phyloP scores from a whole-genome alignment of 768 basidiomycete genomes.

The Tylopilus felleus region DNA sequence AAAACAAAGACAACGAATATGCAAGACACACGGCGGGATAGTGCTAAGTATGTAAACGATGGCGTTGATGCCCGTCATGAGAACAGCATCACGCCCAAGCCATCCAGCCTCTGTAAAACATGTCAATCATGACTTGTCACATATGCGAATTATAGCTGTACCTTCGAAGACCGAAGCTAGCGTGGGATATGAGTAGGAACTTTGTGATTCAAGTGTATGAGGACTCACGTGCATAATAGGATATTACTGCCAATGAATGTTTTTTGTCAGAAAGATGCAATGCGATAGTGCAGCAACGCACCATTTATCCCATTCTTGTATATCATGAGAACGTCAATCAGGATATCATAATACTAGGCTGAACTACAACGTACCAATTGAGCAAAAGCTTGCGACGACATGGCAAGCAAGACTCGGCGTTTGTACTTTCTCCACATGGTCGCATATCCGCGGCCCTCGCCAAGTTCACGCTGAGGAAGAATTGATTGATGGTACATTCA shows the following conservation, averaged over 20 bases:
- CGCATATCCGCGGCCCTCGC: constrained; percentile 71
- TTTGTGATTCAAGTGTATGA: not conserved
- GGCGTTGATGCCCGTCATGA: constrained; percentile 95
- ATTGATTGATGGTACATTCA: not conserved
- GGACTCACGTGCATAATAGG: constrained; percentile 86
- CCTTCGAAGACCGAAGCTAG: constrained; percentile 90
- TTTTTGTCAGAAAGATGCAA: constrained; percentile 6
- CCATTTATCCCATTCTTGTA: constrained; percentile 91
- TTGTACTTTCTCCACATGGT: constrained; percentile 88
- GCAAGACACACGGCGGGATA: constrained; percentile 69
- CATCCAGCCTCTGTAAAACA: constrained; percentile 77
- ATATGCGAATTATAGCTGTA: constrained; percentile 27
- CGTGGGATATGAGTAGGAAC: constrained; percentile 8
- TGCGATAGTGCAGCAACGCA: constrained; percentile 31
- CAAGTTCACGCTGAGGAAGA: constrained; percentile 60
- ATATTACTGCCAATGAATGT: constrained; percentile 61
- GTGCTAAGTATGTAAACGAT: constrained; percentile 78
- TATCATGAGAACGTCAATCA: constrained; percentile 2
- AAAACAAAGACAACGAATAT: constrained; percentile 1
- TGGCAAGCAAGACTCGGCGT: constrained; percentile 84
- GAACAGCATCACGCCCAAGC: constrained; percentile 87
- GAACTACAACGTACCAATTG: constrained; percentile 64
- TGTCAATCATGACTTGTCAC: constrained; percentile 3
- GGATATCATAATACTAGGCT: not conserved
- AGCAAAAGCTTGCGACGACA: constrained; percentile 94